Base-by-base conservation (phyloP, 441 rosid species). In the Raphanus hybrid region DNA sequence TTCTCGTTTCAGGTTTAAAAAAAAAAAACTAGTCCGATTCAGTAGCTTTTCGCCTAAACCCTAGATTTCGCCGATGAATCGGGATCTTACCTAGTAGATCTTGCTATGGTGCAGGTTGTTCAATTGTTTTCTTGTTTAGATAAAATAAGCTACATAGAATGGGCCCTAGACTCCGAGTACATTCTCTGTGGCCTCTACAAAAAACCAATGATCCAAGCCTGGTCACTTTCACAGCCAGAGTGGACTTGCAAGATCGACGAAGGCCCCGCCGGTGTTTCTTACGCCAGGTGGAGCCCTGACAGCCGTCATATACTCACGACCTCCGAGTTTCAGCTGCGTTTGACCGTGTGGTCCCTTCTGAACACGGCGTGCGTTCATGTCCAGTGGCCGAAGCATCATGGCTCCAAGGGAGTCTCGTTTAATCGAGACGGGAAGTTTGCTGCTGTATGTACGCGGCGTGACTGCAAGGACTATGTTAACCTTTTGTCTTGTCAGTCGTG, bases 161-260 rank as follows among this genome's bases (percentile, higher is more conserved):
- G 98, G 99, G 99, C 98, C 6, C 91, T 83, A 57, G 98, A 93
- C 84, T 93, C 99, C 5, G 97, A 92, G 18, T 96, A 92, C 82
- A 93, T 96, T 76, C 97, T 96, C 0, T 96, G 98, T 71, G 98
- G 99, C 70, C 91, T 96, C 39, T 86, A 87, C 23, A 93, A 91
- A 71, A 91, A 91, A 77, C 35, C 35, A 0, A 92, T 93, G 97
- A 92, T 96, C 77, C 97, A 96, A 84, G 99, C 91, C 26, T 93
- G 98, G 99, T 96, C 97, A 2, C 80, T 92, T 75, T 57, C 87
- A 65, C 97, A 96, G 82, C 97, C 99, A 55, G 97, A 93, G 78
- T 96, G 99, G 99, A 96, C 97, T 6, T 96, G 99, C 82, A 93
- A 96, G 84, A 96, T 96, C 34, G 99, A 96, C 70, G 98, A 96